These are phyloP conservation scores for Nicotiana tomentosiformis DNA, from an alignment of 257 asterid genomes.

Conservation along the genomic window DNA sequence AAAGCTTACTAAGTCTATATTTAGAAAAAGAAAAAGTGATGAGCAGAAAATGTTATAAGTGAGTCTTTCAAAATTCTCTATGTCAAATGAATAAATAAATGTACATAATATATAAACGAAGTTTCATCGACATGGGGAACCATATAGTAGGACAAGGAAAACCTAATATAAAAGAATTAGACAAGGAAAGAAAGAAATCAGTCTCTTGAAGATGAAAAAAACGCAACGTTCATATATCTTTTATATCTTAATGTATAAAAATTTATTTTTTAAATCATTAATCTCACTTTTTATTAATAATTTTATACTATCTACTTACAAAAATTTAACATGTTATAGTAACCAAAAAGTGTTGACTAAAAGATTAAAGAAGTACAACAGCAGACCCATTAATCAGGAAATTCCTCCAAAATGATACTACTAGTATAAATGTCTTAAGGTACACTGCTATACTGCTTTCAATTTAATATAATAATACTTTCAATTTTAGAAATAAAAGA, in stretches of 20 bases:
- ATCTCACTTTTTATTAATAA: neutral
- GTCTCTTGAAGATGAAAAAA: too few relatives aligned
- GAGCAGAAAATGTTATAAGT: conserved; percentile 17
- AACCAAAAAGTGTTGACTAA: neutral
- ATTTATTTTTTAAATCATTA: neutral
- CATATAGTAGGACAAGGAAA: too few relatives aligned
- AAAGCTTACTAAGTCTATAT: conserved; percentile 21
- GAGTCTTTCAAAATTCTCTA: conserved; percentile 20
- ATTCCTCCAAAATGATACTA: neutral
- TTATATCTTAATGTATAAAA: too few relatives aligned
- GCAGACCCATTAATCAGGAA: neutral
- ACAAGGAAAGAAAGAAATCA: too few relatives aligned
- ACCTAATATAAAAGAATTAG: too few relatives aligned
- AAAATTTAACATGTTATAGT: neutral
- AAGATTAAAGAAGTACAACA: neutral
- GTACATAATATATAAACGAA: conserved; percentile 20
- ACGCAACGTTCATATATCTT: too few relatives aligned
- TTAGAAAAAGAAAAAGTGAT: conserved; percentile 25
- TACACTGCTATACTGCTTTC: neutral
- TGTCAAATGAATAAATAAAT: conserved; percentile 36
- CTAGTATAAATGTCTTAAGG: neutral
- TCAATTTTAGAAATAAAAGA: conserved; percentile 31
- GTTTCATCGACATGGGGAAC: too few relatives aligned
- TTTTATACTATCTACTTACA: neutral
- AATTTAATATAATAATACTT: neutral